Percentiles rank a stretch among this genome's conserved stretches.
phyloP scores from a whole-genome alignment of 352 stramenopile genomes.

The Globisporangium emineosum region DNA sequence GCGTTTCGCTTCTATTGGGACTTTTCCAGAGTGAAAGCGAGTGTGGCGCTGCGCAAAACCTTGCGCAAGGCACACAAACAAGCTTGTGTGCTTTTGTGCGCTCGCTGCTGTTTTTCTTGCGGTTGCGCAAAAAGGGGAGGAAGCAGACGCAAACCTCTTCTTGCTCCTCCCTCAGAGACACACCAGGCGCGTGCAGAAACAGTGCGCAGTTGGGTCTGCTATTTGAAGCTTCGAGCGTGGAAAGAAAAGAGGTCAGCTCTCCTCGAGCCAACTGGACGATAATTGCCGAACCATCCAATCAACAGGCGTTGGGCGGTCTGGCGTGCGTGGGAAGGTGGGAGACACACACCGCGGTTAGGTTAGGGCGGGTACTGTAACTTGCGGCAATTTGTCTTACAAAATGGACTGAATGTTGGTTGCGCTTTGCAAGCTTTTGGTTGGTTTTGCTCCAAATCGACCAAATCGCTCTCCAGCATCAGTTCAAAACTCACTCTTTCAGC shows the following conservation, averaged over 20 bases:
- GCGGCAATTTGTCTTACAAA: neutral
- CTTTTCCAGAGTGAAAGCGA: constrained; percentile 18
- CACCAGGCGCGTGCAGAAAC: neutral
- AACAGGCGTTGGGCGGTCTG: neutral
- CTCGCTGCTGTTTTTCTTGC: constrained; percentile 7
- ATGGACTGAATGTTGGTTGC: neutral
- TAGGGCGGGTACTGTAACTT: constrained; percentile 9
- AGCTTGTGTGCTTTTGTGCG: neutral
- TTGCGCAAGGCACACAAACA: neutral
- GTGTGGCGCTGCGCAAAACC: neutral
- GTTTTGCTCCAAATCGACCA: neutral
- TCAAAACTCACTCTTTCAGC: neutral
- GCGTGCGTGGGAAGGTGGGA: constrained; percentile 9
- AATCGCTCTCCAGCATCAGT: neutral
- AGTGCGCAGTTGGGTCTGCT: neutral
- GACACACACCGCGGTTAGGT: neutral
- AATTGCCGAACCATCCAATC: neutral
- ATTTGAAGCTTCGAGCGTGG: neutral
- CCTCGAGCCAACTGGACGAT: constrained; percentile 1
- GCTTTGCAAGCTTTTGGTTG: neutral
- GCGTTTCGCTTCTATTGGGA: constrained; percentile 12
- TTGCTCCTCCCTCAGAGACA: constrained; percentile 15
- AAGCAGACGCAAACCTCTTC: neutral
- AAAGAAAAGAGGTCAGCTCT: neutral
- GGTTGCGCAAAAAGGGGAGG: neutral